Evolutionary conservation across 495 filamentous ascomycete genomes (phyloP), one percentile per base, ranked within the genome.

Genomic region (Umbilicaria muhlenbergii): DNA sequence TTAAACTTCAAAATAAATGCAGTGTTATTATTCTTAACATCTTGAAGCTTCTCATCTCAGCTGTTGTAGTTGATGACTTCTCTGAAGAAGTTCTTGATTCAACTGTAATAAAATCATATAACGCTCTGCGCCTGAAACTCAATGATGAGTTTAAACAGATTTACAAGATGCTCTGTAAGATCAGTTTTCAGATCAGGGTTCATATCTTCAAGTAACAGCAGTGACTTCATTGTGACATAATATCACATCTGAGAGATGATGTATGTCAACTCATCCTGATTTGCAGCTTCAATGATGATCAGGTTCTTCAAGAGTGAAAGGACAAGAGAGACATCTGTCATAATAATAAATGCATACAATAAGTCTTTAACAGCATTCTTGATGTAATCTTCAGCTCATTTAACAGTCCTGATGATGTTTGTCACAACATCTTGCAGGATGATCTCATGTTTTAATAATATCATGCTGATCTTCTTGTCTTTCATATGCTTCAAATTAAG

Each of bases 271-370:
- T 50, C 52, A 21, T 55, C 46, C 39, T 43, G 44, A 36, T 50
- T 55, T 14, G 50, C 46, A 32, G 32, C 46, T 38, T 50, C 45
- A n/a, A 33, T 50, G 17, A 34, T 35, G 36, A 34, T 41, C 13
- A 50, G 49, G 43, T 52, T 52, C 28, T 33, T 55, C 38, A 55
- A 43, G 37, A 55, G 49, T 21, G 52, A 50, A 37, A 55, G 50
- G 32, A 55, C 39, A 36, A 55, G 36, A 36, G 38, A 52, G 39
- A 55, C 50, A 34, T 50, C 52, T 37, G 50, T 46, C 50, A 33
- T 16, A 34, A 36, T 36, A 18, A 40, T 19, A 7, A 18, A 40
- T 6, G 38, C 38, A 7, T 40, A 19, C n/a, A 41, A 33, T 37
- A 39, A 21, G 34, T 37, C 46, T 40, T 48, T 48, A 34, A 48